Conservation (phyloP, 2,329 filamentous ascomycete species). For the Polychaeton citri region DNA sequence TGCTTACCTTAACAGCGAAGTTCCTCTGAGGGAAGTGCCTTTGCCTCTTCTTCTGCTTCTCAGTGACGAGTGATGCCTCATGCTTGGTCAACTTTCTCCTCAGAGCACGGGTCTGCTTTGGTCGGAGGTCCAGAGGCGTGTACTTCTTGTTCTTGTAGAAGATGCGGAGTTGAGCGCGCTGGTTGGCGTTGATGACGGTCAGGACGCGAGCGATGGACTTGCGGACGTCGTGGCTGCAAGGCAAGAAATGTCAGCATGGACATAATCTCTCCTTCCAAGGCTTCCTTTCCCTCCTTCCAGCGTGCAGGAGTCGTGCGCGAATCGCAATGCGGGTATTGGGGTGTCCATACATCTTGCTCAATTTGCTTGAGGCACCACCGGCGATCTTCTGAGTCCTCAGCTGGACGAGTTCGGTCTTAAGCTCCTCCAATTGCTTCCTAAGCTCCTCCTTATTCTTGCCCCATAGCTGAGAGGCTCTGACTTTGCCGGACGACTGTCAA, state of each 20-base stretch:
- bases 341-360: slow-evolving; percentile 79
- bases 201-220: slow-evolving; percentile 99
- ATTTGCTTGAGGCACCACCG: slow-evolving; percentile 81
- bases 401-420: slow-evolving; percentile 93
- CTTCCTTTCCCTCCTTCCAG: slow-evolving; percentile 3
- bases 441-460: slow-evolving; percentile 99
- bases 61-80: slow-evolving; percentile 71
- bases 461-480: slow-evolving; percentile 96
- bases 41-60: slow-evolving; percentile 94
- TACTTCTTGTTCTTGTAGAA: slow-evolving; percentile 99
- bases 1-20: slow-evolving; percentile 87
- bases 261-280: slow-evolving; percentile 1
- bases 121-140: slow-evolving; percentile 91
- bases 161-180: slow-evolving; percentile 90
- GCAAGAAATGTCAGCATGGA: no score
- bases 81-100: slow-evolving; percentile 86
- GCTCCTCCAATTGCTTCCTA: slow-evolving; percentile 83
- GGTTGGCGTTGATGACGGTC: slow-evolving; percentile 99
- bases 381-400: slow-evolving; percentile 98
- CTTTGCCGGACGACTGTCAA: slow-evolving; percentile 50
- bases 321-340: not conserved
- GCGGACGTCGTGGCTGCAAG: slow-evolving; percentile 80
- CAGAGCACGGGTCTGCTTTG: slow-evolving; percentile 97
- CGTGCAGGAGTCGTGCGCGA: no score
- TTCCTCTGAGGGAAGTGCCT: slow-evolving; percentile 97